Conservation (phyloP, 306 rosid species). For the Fagus crenata region DNA sequence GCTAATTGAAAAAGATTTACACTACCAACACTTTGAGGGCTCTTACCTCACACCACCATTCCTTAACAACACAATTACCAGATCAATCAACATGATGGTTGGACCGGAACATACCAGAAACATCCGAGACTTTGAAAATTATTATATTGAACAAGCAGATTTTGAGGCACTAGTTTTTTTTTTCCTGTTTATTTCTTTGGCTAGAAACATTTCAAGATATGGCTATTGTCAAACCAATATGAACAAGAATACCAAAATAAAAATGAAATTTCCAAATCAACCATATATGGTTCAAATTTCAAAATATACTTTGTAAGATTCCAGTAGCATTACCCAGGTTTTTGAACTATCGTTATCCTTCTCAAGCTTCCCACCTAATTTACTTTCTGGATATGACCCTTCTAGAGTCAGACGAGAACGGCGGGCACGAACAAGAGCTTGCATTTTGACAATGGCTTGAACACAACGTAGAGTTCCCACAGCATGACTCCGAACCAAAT, state of each 20-base stretch:
- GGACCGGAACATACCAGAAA: neutral
- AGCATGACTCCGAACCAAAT: constrained; percentile 87
- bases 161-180: neutral
- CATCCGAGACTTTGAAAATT: neutral
- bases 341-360: constrained; percentile 27
- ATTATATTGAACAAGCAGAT: neutral
- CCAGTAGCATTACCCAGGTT: constrained; percentile 46
- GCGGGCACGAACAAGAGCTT: constrained; percentile 83
- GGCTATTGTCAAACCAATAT: neutral
- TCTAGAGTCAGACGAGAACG: constrained; percentile 35
- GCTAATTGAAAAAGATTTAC: neutral
- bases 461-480: constrained; percentile 88
- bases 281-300: neutral
- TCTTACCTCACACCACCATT: neutral
- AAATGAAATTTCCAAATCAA: neutral
- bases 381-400: constrained; percentile 28
- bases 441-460: constrained; percentile 84
- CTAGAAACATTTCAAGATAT: neutral
- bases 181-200: neutral
- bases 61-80: neutral
- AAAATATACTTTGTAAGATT: neutral
- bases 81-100: neutral
- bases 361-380: constrained; percentile 32
- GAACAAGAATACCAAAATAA: neutral
- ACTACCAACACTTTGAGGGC: neutral